Evolutionary conservation across 257 asterid species (phyloP), one percentile per base, ranked within the genome.

Genomic region (Nemophila menziesii): DNA sequence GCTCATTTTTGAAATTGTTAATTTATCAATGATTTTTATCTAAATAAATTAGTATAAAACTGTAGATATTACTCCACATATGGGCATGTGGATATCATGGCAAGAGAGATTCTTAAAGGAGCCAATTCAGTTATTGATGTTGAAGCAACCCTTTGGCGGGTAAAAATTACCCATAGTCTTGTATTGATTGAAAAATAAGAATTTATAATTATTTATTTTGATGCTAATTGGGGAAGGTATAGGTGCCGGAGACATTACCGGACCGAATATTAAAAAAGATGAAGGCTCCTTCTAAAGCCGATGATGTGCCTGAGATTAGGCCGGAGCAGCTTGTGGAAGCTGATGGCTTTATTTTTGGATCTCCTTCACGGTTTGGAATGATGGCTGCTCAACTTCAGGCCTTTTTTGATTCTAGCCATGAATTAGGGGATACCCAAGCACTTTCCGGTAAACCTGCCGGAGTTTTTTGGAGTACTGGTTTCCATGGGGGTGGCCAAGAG

Each of bases 401-500:
- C n/a, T 86, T 82, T 44, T 86, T 86, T 33, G 94, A 86, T 61
- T 67, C 93, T 51, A 79, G 85, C 1, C 4, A 24, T 8, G 81
- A 75, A 39, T 36, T 86, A 39, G 82, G 93, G 94, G 79, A 69
- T 12, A 49, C 72, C 22, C 97, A 86, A 55, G 77, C 86, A 3
- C 94, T 86, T 49, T 93, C 97, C 23, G 94, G 93, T 11, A 86
- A 79, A 61, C 97, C 97, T 20, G 97, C 97, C 2, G 97, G 97
- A 4, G 71, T 86, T 44, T 86, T 86, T 60, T 79, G 94, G 97
- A 79, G 93, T 72, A 86, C 97, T 0, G 97, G 97, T 14, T 86
- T 86, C 70, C 94, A 74, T 65, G 97, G 97, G 13, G 97, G 94
- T 6, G 97, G 97, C n/a, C 96, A 82, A 55, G 94, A 86, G 62